Percentiles rank a stretch among this genome's conserved stretches.
phyloP scores from a whole-genome alignment of 2,329 filamentous ascomycete species.

The Fusarium xylarioides region DNA sequence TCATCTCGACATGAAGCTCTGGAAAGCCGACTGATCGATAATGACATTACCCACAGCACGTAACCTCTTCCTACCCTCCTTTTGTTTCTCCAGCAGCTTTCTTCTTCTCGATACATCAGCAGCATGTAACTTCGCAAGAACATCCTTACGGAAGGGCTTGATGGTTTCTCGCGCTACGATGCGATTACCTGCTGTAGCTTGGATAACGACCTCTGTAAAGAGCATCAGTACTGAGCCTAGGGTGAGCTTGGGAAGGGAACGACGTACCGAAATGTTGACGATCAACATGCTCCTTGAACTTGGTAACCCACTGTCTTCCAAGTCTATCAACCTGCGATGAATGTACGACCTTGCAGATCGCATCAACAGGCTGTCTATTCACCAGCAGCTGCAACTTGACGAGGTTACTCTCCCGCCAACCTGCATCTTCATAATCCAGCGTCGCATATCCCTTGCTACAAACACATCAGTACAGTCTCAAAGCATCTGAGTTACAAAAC shows the following conservation, averaged over 20 bases:
- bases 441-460: slow-evolving; percentile 86
- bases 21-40: slow-evolving; percentile 97
- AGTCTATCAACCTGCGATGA: slow-evolving; percentile 81
- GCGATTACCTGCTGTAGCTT: slow-evolving; percentile 83
- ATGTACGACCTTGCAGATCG: slow-evolving; percentile 91
- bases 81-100: slow-evolving; percentile 96
- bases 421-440: slow-evolving; percentile 95
- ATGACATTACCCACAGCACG: slow-evolving; percentile 87
- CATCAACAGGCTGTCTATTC: slow-evolving; percentile 93
- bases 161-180: slow-evolving; percentile 93
- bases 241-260: background rate
- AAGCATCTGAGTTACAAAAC: slow-evolving; percentile 17
- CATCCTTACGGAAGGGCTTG: slow-evolving; percentile 96
- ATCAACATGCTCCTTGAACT: slow-evolving; percentile 97
- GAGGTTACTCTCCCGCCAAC: slow-evolving; percentile 81
- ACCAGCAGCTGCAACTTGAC: slow-evolving; percentile 92
- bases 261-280: slow-evolving; percentile 83
- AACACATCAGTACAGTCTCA: background rate
- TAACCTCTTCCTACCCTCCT: slow-evolving; percentile 90
- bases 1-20: slow-evolving; percentile 87
- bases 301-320: slow-evolving; percentile 87
- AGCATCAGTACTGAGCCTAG: background rate
- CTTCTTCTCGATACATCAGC: slow-evolving; percentile 82
- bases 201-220: slow-evolving; percentile 81
- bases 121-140: slow-evolving; percentile 91